These are phyloP conservation scores for Colletotrichum tropicale DNA, from an alignment of 2,329 filamentous ascomycete species.

Conservation along the genomic window DNA sequence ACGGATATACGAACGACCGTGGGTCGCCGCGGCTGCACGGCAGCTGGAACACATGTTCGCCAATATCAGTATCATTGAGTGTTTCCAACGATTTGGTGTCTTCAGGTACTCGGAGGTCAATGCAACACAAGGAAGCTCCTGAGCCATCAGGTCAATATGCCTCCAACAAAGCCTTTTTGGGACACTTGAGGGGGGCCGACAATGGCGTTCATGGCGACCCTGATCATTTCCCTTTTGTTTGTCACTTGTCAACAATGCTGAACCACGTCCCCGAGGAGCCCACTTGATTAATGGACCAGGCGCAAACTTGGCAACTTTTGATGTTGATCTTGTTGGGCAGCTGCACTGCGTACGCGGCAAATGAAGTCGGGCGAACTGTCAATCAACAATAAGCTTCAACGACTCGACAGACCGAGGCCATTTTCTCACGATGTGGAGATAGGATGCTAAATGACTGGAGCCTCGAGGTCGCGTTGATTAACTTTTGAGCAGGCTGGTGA, in stretches of 20 bases:
- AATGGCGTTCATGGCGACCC: neutral
- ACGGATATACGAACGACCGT: slow-evolving; percentile 10
- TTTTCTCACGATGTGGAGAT: neutral
- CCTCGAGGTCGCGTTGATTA: neutral
- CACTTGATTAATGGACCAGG: neutral
- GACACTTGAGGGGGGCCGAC: neutral
- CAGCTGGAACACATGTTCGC: neutral
- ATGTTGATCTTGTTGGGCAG: neutral
- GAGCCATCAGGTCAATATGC: neutral
- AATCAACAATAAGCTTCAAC: neutral
- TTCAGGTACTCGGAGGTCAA: neutral
- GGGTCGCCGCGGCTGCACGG: slow-evolving; percentile 2
- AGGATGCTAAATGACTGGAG: neutral
- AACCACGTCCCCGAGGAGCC: neutral
- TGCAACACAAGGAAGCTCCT: neutral
- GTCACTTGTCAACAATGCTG: neutral
- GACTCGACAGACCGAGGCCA: neutral
- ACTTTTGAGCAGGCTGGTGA: neutral
- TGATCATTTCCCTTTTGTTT: slow-evolving; percentile 4
- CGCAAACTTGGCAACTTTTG: neutral
- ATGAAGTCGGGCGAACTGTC: neutral
- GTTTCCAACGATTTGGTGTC: neutral
- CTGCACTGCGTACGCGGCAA: neutral
- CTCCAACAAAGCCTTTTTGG: neutral
- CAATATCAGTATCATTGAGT: neutral